Percentiles rank a stretch among this genome's conserved stretches.
phyloP scores from a whole-genome alignment of 352 stramenopile genomes.

The Globisporangium parvum region DNA sequence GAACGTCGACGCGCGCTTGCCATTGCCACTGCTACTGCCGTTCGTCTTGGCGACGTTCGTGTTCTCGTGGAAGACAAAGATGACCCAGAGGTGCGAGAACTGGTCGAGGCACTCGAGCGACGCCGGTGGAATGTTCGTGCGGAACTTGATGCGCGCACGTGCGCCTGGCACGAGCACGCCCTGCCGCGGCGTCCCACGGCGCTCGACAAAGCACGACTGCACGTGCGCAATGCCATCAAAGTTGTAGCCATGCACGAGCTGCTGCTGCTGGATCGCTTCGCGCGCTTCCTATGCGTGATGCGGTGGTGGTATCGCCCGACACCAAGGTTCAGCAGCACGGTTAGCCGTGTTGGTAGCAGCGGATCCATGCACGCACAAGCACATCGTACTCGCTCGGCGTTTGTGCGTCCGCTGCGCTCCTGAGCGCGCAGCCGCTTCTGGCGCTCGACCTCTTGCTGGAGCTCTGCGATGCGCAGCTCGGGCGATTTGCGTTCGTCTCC shows the following conservation, averaged over 20 bases:
- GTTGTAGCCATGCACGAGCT: conserved; percentile 56
- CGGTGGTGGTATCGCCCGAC: not conserved
- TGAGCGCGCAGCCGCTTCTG: conserved; percentile 69
- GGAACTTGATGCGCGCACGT: conserved; percentile 68
- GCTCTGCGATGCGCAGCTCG: conserved; percentile 32
- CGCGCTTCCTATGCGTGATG: conserved; percentile 31
- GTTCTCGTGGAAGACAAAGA: conserved; percentile 91
- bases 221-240: conserved; percentile 69
- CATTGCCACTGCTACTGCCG: not conserved
- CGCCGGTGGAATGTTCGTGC: conserved; percentile 59
- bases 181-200: conserved; percentile 82
- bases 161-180: conserved; percentile 62
- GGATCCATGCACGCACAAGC: not conserved
- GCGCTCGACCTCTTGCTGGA: conserved; percentile 59
- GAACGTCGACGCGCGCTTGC: conserved; percentile 54
- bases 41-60: conserved; percentile 62
- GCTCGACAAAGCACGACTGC: conserved; percentile 82
- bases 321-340: too few relatives aligned
- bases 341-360: not conserved
- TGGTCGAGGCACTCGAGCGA: conserved; percentile 78
- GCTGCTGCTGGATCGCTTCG: conserved; percentile 54
- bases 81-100: conserved; percentile 88
- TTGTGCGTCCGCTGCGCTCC: conserved; percentile 68
- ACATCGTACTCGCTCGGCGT: conserved; percentile 36
- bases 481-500: not conserved